phyloP scores from a whole-genome alignment of 805 yeast genomes.

The Monosporozyma servazzii region DNA sequence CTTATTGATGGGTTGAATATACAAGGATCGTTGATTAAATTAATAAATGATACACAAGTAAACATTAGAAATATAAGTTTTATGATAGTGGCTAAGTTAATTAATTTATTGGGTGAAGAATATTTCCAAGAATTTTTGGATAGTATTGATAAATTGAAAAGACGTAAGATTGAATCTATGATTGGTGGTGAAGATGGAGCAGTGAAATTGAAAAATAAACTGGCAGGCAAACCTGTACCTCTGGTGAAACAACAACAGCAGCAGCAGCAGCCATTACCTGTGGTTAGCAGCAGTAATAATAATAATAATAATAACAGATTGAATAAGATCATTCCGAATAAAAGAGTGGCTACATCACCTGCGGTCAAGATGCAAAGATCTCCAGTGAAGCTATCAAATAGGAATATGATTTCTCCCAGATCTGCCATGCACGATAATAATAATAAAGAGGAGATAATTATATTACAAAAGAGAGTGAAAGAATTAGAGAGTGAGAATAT shows the following conservation, averaged over 20 bases:
- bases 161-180: constrained; percentile 55
- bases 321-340: constrained; percentile 42
- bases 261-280: no score
- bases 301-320: not conserved
- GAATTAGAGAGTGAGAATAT: constrained; percentile 1
- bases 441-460: not conserved
- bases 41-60: constrained; percentile 76
- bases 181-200: constrained; percentile 29
- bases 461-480: not conserved
- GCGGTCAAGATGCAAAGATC: constrained; percentile 17
- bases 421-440: not conserved
- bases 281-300: not conserved
- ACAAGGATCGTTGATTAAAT: not conserved
- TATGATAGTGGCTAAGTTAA: constrained; percentile 67
- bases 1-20: not conserved
- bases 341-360: constrained; percentile 66
- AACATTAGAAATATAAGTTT: constrained; percentile 73
- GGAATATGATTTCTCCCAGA: not conserved
- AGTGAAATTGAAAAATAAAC: not conserved
- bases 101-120: constrained; percentile 75
- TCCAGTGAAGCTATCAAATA: not conserved
- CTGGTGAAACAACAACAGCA: not conserved
- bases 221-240: constrained; percentile 25
- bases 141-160: constrained; percentile 68
- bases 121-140: constrained; percentile 52